Percentiles rank a stretch among this genome's conserved stretches.
phyloP scores from a whole-genome alignment of 805 yeast genomes.

The Lachancea quebecensis region DNA sequence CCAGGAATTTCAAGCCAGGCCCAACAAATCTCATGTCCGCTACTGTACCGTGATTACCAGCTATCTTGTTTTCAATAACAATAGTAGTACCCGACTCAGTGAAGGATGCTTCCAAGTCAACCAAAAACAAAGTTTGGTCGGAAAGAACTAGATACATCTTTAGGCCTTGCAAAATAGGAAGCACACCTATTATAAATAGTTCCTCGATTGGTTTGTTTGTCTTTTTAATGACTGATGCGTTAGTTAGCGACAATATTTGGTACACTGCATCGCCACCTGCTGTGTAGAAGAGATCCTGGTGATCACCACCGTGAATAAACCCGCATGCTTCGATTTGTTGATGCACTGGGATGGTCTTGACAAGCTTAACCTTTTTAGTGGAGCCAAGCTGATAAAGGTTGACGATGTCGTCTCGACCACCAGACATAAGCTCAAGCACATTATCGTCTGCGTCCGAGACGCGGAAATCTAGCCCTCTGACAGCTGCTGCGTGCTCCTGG shows the following conservation, averaged over 20 bases:
- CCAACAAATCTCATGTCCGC: conserved; percentile 83
- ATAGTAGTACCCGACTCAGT: conserved; percentile 31
- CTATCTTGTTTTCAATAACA: conserved; percentile 49
- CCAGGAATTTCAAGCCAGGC: conserved; percentile 49
- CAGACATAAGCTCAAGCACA: conserved; percentile 51
- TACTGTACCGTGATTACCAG: conserved; percentile 93
- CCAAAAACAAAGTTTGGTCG: conserved; percentile 71
- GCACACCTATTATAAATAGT: conserved; percentile 56
- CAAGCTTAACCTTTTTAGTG: conserved; percentile 44
- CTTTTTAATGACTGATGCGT: conserved; percentile 39
- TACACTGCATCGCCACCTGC: conserved; percentile 77
- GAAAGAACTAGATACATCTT: conserved; percentile 53
- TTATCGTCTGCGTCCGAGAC: conserved; percentile 33
- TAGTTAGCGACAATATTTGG: conserved; percentile 52
- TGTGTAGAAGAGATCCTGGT: conserved; percentile 43
- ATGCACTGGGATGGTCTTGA: conserved; percentile 62
- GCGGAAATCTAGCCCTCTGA: conserved; percentile 72
- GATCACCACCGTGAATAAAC: conserved; percentile 35
- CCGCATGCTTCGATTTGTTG: conserved; percentile 72
- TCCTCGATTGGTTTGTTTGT: conserved; percentile 60
- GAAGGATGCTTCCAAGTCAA: conserved; percentile 33
- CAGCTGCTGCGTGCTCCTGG: conserved; percentile 76
- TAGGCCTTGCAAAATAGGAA: conserved; percentile 32
- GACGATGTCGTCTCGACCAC: conserved; percentile 79
- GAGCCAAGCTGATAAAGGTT: conserved; percentile 48